These are phyloP conservation scores for Kwoniella shandongensis DNA, from an alignment of 768 basidiomycete species.

Conservation along the genomic window DNA sequence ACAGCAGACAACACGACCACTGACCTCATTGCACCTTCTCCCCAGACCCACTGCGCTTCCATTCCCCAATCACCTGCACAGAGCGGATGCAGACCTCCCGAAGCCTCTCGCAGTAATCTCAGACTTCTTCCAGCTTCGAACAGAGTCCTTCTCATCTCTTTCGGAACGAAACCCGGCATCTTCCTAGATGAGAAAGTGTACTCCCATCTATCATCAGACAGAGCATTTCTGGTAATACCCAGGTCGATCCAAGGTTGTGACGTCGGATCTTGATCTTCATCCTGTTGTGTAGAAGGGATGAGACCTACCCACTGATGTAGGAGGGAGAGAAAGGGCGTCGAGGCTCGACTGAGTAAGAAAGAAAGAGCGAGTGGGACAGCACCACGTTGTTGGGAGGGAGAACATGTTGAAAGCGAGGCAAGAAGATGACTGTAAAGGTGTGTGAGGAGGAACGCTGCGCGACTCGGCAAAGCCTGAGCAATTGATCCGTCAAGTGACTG, in stretches of 20 bases:
- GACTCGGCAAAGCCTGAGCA: slow-evolving; percentile 19
- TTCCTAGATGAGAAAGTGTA: slow-evolving; percentile 29
- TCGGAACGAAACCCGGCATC: slow-evolving; percentile 44
- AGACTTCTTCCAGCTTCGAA: slow-evolving; percentile 44
- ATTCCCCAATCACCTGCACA: slow-evolving; percentile 27
- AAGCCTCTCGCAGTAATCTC: slow-evolving; percentile 37
- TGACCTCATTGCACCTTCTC: slow-evolving; percentile 8
- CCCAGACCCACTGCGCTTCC: slow-evolving; percentile 30
- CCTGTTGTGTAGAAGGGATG: slow-evolving; percentile 9
- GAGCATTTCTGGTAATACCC: slow-evolving; percentile 30
- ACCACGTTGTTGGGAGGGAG: not conserved
- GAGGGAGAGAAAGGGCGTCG: slow-evolving; percentile 26
- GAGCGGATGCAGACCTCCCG: slow-evolving; percentile 34
- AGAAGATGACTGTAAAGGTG: slow-evolving; percentile 34
- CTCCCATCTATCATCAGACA: slow-evolving; percentile 21
- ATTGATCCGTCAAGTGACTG: slow-evolving; percentile 25
- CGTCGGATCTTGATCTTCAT: slow-evolving; percentile 20
- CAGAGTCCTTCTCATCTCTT: slow-evolving; percentile 20
- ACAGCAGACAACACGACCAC: not conserved
- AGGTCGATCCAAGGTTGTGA: slow-evolving; percentile 46
- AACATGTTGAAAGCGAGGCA: slow-evolving; percentile 21
- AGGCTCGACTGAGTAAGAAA: slow-evolving; percentile 30
- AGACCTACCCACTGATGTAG: slow-evolving; percentile 42
- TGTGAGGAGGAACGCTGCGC: slow-evolving; percentile 31
- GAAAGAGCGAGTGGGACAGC: slow-evolving; percentile 22